A percentile compares a stretch with the other conserved stretches of the same genome.
These are phyloP conservation scores for Coemansia sp. DNA, from an alignment of 192 early-diverging fungal species.

Conservation along the genomic window DNA sequence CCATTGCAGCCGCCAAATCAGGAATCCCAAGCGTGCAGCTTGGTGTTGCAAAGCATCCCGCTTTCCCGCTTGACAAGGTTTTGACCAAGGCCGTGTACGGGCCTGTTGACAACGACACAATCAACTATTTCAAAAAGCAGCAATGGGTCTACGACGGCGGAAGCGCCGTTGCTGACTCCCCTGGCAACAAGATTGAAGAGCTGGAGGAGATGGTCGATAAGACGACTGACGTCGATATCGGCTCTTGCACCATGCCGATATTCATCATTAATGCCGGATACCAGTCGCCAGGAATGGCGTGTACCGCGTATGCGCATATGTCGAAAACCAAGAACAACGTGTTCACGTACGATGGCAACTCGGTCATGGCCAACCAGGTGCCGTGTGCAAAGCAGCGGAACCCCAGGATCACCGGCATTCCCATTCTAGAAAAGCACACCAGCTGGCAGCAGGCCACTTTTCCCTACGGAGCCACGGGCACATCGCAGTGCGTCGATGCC, in stretches of 20 bases:
- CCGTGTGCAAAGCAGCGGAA: background rate
- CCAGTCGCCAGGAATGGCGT: conserved; percentile 2
- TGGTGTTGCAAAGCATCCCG: background rate
- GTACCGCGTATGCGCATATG: background rate
- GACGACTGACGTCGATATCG: background rate
- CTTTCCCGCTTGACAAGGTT: background rate
- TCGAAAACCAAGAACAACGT: background rate
- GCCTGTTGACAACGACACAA: background rate
- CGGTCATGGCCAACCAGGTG: background rate
- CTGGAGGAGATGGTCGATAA: background rate
- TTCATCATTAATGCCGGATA: background rate
- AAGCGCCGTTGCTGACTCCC: background rate
- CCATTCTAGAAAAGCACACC: background rate
- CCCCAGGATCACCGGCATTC: background rate
- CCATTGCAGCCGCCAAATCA: background rate
- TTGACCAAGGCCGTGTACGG: background rate
- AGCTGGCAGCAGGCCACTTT: background rate
- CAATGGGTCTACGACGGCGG: background rate
- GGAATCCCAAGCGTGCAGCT: background rate
- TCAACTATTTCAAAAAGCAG: background rate
- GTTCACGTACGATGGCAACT: background rate
- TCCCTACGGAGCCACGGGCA: background rate
- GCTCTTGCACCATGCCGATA: conserved; percentile 1
- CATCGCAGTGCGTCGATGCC: background rate
- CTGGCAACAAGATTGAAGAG: conserved; percentile 1